Conservation (phyloP, 2,329 filamentous ascomycete genomes). For the Hirsutella thompsonii region DNA sequence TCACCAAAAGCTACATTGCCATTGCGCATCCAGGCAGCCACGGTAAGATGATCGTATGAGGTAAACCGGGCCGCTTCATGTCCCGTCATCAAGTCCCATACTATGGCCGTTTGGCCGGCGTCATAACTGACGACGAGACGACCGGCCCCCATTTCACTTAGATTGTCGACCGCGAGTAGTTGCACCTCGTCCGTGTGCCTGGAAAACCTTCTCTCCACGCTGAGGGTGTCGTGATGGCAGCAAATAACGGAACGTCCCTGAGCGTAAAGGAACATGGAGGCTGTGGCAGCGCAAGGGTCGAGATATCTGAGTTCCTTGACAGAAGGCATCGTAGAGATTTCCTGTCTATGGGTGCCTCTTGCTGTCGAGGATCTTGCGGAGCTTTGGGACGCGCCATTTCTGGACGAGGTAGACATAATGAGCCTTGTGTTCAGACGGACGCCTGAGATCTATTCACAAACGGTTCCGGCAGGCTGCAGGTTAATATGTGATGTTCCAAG, state of each 20-base stretch:
- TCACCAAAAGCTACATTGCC: constrained; percentile 93
- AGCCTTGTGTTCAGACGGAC: constrained; percentile 18
- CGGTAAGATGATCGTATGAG: constrained; percentile 75
- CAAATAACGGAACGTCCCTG: constrained; percentile 73
- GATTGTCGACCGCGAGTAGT: constrained; percentile 79
- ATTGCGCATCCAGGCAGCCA: constrained; percentile 91
- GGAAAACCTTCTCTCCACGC: constrained; percentile 76
- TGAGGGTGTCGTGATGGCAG: constrained; percentile 83
- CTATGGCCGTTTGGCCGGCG: constrained; percentile 77
- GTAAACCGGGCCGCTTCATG: constrained; percentile 85
- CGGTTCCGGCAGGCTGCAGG: constrained; percentile 9
- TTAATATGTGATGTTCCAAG: constrained; percentile 7
- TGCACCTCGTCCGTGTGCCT: constrained; percentile 73
- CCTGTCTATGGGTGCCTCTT: constrained; percentile 26
- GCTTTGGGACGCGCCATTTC: constrained; percentile 46
- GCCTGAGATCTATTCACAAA: neutral
- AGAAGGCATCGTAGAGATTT: constrained; percentile 37
- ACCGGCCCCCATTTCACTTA: constrained; percentile 75
- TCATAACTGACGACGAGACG: constrained; percentile 89
- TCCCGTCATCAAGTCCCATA: constrained; percentile 92
- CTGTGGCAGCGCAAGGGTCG: constrained; percentile 81
- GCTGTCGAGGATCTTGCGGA: constrained; percentile 42
- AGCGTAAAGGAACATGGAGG: constrained; percentile 80
- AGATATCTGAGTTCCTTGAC: constrained; percentile 45
- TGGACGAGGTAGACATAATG: constrained; percentile 39